Evolutionary conservation across 2,329 filamentous ascomycete species (phyloP), one percentile per base, ranked within the genome.

Genomic region (Cladorrhinum sp.): DNA sequence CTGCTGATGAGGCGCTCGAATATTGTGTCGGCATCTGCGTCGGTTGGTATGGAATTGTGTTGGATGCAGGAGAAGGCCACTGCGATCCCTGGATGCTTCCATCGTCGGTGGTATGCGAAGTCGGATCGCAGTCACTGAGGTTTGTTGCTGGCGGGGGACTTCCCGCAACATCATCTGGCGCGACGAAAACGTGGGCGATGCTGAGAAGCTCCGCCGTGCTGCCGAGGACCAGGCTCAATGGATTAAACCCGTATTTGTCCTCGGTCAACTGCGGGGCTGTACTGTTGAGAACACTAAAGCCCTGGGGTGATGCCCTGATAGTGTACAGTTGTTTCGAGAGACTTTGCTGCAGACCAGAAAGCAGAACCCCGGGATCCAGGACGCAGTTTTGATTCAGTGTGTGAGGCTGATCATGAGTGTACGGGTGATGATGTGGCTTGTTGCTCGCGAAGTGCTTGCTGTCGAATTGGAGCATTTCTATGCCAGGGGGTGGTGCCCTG

Each of bases 61-160:
- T 54, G 24, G 49, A 49, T 20, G 52, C 57, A 26, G 50, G 51
- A 21, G 49, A 55, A 30, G 51, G 58, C 58, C 51, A 55, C 30
- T 52, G 18, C 49, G 58, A 49, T 16, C 26, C n/a, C 23, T 48
- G 57, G 28, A 26, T n/a, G 24, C 33, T 42, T 30, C 42, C 33
- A 24, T 60, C 58, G n/a, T 60, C 51, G 5, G 36, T 33, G 14
- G 46, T 49, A 16, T 46, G 42, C 42, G 42, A 16, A 18, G n/a
- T 20, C 18, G 42, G 42, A 8, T 46, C 42, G n/a, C 18, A 46
- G 18, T 46, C 42, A 21, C 42, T 46, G 18, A 46, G 42, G n/a
- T 21, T 46, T 21, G 42, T 16, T 18, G 42, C 3, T 16, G 42
- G 42, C 10, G 42, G 42, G 5, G 42, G 42, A 46, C 42, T 46